Evolutionary conservation across 2,329 filamentous ascomycete species (phyloP).

Genomic region (Polychaeton citri): DNA sequence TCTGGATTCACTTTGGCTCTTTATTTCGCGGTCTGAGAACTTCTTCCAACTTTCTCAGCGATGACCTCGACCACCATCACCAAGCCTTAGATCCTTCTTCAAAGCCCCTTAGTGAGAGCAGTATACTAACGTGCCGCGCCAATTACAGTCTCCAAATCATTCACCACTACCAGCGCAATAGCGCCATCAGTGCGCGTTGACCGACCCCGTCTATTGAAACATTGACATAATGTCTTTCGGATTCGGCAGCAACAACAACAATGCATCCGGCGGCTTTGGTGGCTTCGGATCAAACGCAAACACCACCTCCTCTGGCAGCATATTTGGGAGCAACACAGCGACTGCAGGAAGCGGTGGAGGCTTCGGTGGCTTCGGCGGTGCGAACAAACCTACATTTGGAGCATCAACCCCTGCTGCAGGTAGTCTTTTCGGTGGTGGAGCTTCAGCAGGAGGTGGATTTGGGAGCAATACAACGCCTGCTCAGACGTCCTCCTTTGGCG

Average conservation of each 20-base stretch:
- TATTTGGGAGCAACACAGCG: slow-evolving; percentile 16
- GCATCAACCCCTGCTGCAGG: slow-evolving; percentile 14
- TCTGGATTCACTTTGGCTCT: too few species aligned
- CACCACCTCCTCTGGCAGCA: slow-evolving; percentile 13
- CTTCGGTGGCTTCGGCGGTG: slow-evolving; percentile 10
- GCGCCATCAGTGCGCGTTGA: too few species aligned
- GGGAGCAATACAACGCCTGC: slow-evolving; percentile 9
- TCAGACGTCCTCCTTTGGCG: background rate
- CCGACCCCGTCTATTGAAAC: too few species aligned
- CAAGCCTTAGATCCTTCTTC: too few species aligned
- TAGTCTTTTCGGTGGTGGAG: slow-evolving; percentile 16
- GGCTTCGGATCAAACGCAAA: slow-evolving; percentile 28
- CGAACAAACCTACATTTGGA: slow-evolving; percentile 14
- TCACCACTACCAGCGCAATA: too few species aligned
- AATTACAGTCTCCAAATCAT: too few species aligned
- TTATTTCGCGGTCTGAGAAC: too few species aligned
- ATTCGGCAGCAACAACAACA: slow-evolving; percentile 9
- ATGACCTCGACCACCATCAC: too few species aligned
- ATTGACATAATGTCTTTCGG: slow-evolving; percentile 9
- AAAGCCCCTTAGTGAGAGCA: too few species aligned
- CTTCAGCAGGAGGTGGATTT: slow-evolving; percentile 16
- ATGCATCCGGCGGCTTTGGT: slow-evolving; percentile 8
- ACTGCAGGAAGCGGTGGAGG: slow-evolving; percentile 13
- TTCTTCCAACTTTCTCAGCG: too few species aligned
- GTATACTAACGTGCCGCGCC: too few species aligned